Evolutionary conservation across 129 eudicot genomes (phyloP), one percentile per base, ranked within the genome.

Genomic region (Glebionis coronaria): DNA sequence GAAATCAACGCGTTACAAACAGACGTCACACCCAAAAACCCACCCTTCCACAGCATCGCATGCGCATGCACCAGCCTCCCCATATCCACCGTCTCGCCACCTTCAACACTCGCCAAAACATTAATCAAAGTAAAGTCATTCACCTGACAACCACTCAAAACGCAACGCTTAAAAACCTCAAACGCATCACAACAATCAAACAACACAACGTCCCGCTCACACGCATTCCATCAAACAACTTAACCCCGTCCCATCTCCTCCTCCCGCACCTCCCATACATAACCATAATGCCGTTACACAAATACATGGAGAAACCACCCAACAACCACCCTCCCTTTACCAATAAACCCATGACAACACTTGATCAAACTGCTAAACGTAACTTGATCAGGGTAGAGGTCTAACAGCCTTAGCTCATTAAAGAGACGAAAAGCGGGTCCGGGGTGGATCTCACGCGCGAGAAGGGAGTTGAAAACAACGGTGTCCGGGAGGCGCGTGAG

Each of bases 141-240:
- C n/a, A n/a, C 50, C 28, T 83, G 81, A 49, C 67, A 67, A 58
- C 59, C 72, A 11, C 54, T 49, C 8, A 45, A 44, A 28, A 70
- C 61, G 72, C 77, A 69, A 31, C 45, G 3, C 49, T 51, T 74
- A 65, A 80, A 77, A 51, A 69, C 15, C 44, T 59, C 80, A 29
- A 77, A 64, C 49, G 83, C 88, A 21, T 80, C 85, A 13, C 53
- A 2, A 60, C 70, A 81, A 77, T 80, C 88, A 62, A 21, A 83
- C 18, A 82, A 83, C 6, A 83, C 88, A 56, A 77, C 73, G 66
- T 83, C 88, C 6, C 71, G 40, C 4, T 70, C 68, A 50, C 74
- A 64, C n/a, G n/a, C 71, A 69, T 77, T 80, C 80, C 88, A 51
- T 83, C 88, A 28, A 83, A 83, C 85, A 83, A 64, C 25, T 77